Conservation (phyloP, 2,329 filamentous ascomycete genomes). For the Periconia sp. region DNA sequence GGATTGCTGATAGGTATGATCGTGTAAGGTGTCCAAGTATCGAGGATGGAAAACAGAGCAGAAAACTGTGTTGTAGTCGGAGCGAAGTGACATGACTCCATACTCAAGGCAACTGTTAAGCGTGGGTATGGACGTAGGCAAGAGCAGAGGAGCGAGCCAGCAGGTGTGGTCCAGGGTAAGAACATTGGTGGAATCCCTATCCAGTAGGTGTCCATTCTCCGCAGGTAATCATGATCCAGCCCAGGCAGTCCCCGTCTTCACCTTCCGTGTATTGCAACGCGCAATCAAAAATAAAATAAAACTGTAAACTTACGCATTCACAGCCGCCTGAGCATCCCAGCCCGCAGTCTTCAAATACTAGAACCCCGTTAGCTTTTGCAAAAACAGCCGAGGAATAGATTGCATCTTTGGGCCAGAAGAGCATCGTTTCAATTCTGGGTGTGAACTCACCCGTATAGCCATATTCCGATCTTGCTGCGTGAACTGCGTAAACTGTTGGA, state of each 20-base stretch:
- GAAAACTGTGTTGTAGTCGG: not conserved
- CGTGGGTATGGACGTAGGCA: not conserved
- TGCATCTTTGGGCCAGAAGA: not conserved
- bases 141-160: not conserved
- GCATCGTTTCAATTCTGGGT: not conserved
- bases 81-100: not conserved
- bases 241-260: not conserved
- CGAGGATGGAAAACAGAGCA: not conserved
- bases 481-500: slow-evolving; percentile 48
- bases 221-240: not conserved
- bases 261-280: not conserved
- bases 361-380: not conserved
- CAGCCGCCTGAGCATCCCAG: slow-evolving; percentile 49
- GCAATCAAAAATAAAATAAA: not conserved
- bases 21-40: slow-evolving; percentile 6
- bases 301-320: slow-evolving; percentile 47
- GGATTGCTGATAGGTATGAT: slow-evolving; percentile 5
- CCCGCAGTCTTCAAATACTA: slow-evolving; percentile 48
- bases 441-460: slow-evolving; percentile 38
- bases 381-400: not conserved
- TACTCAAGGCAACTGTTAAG: not conserved
- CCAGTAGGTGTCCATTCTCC: not conserved
- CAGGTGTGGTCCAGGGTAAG: slow-evolving; percentile 3
- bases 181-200: not conserved
- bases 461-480: slow-evolving; percentile 49